Base-by-base conservation (phyloP, 768 basidiomycete genomes). In the Clitopilus hobsonii region DNA sequence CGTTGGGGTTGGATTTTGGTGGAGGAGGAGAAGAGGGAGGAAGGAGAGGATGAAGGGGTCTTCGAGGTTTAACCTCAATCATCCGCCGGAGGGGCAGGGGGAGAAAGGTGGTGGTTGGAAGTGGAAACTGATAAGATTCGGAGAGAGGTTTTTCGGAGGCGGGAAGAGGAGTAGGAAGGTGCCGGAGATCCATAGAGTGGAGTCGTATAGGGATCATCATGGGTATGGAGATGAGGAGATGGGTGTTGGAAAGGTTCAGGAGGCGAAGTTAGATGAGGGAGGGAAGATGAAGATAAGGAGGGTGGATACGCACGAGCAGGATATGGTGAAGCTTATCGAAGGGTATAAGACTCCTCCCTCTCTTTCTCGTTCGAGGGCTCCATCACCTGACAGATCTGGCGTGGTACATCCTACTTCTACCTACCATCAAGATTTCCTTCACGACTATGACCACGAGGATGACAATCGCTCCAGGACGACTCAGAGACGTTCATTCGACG, bases 1-100 rank as follows among this genome's bases (percentile, higher is more conserved):
- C 67, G 58, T 90, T 36, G 67, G 79, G 23, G 66, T 90, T 59
- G 22, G n/a, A n/a, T 64, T 91, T 54, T 82, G 82, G 75, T 77
- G 76, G 56, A 90, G 83, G 79, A 81, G 90, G 22, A 77, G 87
- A 14, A 82, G 80, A 52, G 81, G 82, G 47, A 81, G 83, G 64
- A 86, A 86, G 66, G 77, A 80, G 61, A 83, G 88, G 36, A 81
- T 82, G 11, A 79, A 88, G 67, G 71, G 49, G 5, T 54, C 50
- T 13, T 51, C 58, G 23, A 72, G 30, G 71, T 76, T 53, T 85
- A 84, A 26, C 68, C 71, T 51, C n/a, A n/a, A n/a, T n/a, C n/a
- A 58, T 38, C 49, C 28, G 29, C 45, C 22, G 52, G 32, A 13
- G 52, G 54, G 28, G n/a, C n/a, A n/a, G n/a, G n/a, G n/a, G n/a